Evolutionary conservation across 192 early-diverging fungal genomes (phyloP).

Genomic region (Linnemannia elongata): DNA sequence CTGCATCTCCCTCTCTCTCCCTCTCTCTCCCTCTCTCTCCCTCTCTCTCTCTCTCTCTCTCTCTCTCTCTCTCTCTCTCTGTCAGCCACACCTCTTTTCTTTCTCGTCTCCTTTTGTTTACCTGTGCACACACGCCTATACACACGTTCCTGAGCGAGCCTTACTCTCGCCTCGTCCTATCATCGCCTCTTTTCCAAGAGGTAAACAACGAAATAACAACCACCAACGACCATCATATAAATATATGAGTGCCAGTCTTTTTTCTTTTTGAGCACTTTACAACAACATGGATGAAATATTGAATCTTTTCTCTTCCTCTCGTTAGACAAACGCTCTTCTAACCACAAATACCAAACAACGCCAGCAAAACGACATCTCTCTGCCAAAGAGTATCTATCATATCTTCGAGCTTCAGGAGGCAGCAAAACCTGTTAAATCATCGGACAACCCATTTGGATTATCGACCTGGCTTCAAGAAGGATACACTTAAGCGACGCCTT

Average conservation of each 20-base stretch:
- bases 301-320: not conserved
- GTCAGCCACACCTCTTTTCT: not conserved
- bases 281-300: not conserved
- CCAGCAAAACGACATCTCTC: not conserved
- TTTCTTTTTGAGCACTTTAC: not conserved
- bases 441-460: not conserved
- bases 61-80: not conserved
- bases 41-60: not conserved
- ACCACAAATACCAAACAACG: not conserved
- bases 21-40: not conserved
- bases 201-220: not conserved
- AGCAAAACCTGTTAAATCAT: not conserved
- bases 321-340: not conserved
- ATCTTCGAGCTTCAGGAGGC: not conserved
- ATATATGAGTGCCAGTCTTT: not conserved
- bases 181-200: not conserved
- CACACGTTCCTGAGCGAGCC: slow-evolving; percentile 2
- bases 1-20: not conserved
- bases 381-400: not conserved
- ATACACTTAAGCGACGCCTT: not conserved
- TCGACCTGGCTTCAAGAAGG: slow-evolving; percentile 26
- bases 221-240: not conserved
- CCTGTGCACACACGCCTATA: not conserved
- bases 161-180: not conserved
- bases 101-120: not conserved